Base-by-base conservation (phyloP, 768 basidiomycete species). In the Pisolithus marmoratus region DNA sequence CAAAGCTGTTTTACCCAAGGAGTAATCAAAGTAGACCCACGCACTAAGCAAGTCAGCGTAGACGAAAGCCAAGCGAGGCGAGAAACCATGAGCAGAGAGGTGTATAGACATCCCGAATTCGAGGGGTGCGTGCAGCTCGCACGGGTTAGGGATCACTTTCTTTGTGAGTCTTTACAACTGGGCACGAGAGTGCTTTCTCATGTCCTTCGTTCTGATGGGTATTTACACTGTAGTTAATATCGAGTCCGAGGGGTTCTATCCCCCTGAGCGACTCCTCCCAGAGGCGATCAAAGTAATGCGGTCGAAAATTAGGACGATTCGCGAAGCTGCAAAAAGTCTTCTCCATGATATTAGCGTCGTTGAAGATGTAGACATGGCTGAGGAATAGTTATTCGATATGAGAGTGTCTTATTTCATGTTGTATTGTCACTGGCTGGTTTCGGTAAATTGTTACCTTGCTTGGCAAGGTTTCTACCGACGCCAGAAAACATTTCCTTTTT, bases 81-180 rank as follows among this genome's bases (percentile, higher is more conserved):
- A 52, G 96, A 99, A 63, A 88, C 84, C 3, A 90, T 99, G 63
- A 91, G 84, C 57, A 77, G 96, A 42, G 94, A 98, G 70, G 94
- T 94, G 2, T 75, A 96, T 41, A 80, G 95, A 56, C 88, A 97
- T 68, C 84, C 87, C 0, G 94, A 98, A 66, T 96, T 98, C 56
- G 79, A 82, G 36, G 90, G 82, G 38, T 81, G 76, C 46, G 93
- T 95, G 4, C 79, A 90, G 66, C 75, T 99, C 48, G 83, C 84
- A 50, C 79, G 96, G 8, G 84, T 96, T 43, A 76, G 92, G 48
- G 94, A 97, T 74, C 88, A 85, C 71, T 97, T 96, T 70, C 78
- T 97, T 50, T 97, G 95, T 94, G 60, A 61, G 90, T 74, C n/a
- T 29, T 45, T 27, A 12, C 8, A 41, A 8, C 1, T 8, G 40